Evolutionary conservation across 352 stramenopile genomes (phyloP).

Genomic region (Phytophthora cryptogea): DNA sequence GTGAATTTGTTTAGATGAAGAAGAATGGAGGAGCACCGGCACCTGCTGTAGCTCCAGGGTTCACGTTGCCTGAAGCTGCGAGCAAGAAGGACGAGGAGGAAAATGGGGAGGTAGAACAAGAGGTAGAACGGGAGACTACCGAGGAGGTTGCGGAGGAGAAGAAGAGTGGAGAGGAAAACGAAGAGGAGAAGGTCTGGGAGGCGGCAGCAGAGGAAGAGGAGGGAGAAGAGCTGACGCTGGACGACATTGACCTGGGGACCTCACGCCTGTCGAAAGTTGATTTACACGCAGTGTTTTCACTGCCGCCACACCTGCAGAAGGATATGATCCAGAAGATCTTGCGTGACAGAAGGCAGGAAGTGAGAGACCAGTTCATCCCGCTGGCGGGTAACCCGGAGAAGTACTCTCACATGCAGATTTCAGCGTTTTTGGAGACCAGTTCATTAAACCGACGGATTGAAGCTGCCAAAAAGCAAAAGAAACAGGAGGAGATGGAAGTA

Average conservation of each 20-base stretch:
- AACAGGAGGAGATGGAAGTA: constrained; percentile 52
- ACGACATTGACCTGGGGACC: constrained; percentile 69
- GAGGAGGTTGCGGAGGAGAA: constrained; percentile 5
- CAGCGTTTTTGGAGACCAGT: constrained; percentile 94
- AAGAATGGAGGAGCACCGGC: constrained; percentile 46
- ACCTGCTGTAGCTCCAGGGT: constrained; percentile 56
- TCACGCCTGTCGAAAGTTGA: constrained; percentile 73
- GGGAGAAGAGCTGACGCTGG: constrained; percentile 47
- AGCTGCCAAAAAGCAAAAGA: constrained; percentile 59
- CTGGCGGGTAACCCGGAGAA: constrained; percentile 93
- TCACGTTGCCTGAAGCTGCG: constrained; percentile 45
- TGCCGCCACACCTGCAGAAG: constrained; percentile 91
- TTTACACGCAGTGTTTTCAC: constrained; percentile 84
- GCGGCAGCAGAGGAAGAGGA: constrained; percentile 31
- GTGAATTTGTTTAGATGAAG: constrained; percentile 45
- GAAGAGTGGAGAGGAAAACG: constrained; percentile 18
- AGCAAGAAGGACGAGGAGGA: constrained; percentile 9
- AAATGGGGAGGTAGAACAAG: constrained; percentile 2
- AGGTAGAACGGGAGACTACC: constrained; percentile 3
- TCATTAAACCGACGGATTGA: constrained; percentile 88
- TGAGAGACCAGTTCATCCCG: constrained; percentile 95
- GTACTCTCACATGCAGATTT: constrained; percentile 96
- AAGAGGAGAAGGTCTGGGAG: constrained; percentile 15
- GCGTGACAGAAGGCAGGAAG: constrained; percentile 86
- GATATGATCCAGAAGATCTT: constrained; percentile 92